These are phyloP conservation scores for Aspergillus luchuensis DNA, from an alignment of 2,329 filamentous ascomycete genomes.

Conservation along the genomic window DNA sequence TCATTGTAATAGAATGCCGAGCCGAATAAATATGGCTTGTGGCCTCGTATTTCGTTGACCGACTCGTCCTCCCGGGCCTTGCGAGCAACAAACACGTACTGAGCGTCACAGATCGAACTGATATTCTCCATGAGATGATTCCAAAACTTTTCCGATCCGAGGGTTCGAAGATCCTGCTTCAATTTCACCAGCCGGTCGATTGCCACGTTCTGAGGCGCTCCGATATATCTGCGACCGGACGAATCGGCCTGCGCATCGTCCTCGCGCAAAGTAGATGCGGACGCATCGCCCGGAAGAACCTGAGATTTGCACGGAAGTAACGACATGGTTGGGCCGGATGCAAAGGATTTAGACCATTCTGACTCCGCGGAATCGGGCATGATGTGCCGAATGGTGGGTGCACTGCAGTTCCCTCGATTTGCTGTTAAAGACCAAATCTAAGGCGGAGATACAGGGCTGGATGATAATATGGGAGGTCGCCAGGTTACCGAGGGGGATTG, in stretches of 20 bases:
- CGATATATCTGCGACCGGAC: constrained; percentile 37
- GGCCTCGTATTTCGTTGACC: constrained; percentile 62
- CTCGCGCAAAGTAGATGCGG: constrained; percentile 25
- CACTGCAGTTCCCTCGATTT: neutral
- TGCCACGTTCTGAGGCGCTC: constrained; percentile 60
- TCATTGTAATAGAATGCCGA: constrained; percentile 68
- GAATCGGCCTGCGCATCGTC: constrained; percentile 28
- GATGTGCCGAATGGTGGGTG: constrained; percentile 12
- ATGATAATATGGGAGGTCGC: constrained; percentile 27
- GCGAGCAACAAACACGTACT: constrained; percentile 70
- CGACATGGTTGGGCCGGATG: constrained; percentile 28
- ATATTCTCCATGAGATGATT: constrained; percentile 64
- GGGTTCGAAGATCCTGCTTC: constrained; percentile 57
- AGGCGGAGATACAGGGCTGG: neutral
- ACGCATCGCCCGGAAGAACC: constrained; percentile 27
- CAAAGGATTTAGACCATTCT: constrained; percentile 33
- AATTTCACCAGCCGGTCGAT: constrained; percentile 62
- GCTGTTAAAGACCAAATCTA: neutral
- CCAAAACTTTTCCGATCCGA: constrained; percentile 65
- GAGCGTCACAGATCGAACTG: constrained; percentile 63
- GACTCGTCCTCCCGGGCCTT: constrained; percentile 62
- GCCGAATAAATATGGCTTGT: constrained; percentile 64
- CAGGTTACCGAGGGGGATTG: constrained; percentile 22
- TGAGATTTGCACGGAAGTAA: constrained; percentile 37
- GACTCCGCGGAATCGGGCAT: constrained; percentile 38